Conservation (phyloP, 2,329 filamentous ascomycete genomes). For the Pseudocercospora pini-densiflorae region DNA sequence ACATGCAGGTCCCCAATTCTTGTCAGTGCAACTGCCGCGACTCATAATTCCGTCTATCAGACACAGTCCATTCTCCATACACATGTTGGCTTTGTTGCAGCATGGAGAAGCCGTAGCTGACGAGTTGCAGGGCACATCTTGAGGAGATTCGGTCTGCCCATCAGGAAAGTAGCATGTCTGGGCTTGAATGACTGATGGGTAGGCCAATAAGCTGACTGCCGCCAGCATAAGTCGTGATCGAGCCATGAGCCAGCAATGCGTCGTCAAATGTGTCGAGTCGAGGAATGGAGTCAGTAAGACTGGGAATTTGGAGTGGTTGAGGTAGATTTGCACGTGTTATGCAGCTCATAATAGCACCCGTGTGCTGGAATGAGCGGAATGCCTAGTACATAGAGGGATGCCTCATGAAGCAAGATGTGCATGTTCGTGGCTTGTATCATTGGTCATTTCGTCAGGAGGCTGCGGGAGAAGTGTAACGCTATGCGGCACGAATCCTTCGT, state of each 20-base stretch:
- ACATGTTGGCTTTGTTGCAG: no score
- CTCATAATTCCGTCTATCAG: no score
- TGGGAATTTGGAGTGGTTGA: background rate
- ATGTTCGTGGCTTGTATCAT: background rate
- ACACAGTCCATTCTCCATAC: no score
- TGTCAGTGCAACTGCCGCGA: no score
- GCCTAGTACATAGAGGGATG: background rate
- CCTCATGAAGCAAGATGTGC: background rate
- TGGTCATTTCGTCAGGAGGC: background rate
- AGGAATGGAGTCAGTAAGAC: background rate
- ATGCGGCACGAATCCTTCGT: background rate
- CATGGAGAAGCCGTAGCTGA: no score
- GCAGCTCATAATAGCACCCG: background rate
- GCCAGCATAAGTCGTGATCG: background rate
- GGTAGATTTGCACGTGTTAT: background rate
- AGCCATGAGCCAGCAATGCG: background rate
- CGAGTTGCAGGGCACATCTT: background rate
- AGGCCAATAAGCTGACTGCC: background rate
- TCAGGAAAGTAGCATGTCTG: no score
- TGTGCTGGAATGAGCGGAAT: background rate
- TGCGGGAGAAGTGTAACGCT: background rate
- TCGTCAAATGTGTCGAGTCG: background rate
- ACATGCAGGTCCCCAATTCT: no score
- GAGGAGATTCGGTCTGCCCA: background rate
- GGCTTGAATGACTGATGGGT: background rate